These are phyloP conservation scores for Elymus sibiricus DNA, from an alignment of 176 grass and related monocot species.

Conservation along the genomic window DNA sequence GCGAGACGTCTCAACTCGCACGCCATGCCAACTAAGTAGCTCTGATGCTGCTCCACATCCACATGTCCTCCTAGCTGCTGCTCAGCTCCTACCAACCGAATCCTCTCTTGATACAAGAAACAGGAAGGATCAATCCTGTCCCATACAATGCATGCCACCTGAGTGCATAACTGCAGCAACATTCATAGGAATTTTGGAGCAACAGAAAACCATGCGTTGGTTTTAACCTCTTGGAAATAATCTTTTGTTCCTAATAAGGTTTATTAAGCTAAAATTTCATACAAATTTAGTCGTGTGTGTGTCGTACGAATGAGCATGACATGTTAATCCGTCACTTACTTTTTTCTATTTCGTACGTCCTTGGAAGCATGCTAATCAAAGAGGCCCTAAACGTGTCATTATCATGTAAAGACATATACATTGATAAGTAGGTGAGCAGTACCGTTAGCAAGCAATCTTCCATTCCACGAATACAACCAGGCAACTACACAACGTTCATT, in stretches of 20 bases:
- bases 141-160: background rate
- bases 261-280: background rate
- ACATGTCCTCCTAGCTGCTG: background rate
- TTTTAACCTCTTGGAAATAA: background rate
- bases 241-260: background rate
- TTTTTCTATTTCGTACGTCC: too few relatives aligned
- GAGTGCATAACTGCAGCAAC: background rate
- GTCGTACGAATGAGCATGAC: background rate
- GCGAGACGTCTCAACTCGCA: background rate
- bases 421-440: slow-evolving; percentile 22
- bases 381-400: background rate
- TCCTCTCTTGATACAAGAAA: background rate
- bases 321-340: background rate
- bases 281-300: background rate
- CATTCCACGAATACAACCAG: background rate
- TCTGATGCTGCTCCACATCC: background rate
- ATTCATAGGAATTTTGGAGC: too few relatives aligned
- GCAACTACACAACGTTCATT: slow-evolving; percentile 21
- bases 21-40: background rate
- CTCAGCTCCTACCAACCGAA: background rate
- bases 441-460: background rate
- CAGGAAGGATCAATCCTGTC: background rate
- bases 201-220: background rate
- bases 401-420: background rate
- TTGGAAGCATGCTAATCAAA: background rate